Evolutionary conservation across 2,329 filamentous ascomycete genomes (phyloP).

Genomic region (Xylariaceae sp.): DNA sequence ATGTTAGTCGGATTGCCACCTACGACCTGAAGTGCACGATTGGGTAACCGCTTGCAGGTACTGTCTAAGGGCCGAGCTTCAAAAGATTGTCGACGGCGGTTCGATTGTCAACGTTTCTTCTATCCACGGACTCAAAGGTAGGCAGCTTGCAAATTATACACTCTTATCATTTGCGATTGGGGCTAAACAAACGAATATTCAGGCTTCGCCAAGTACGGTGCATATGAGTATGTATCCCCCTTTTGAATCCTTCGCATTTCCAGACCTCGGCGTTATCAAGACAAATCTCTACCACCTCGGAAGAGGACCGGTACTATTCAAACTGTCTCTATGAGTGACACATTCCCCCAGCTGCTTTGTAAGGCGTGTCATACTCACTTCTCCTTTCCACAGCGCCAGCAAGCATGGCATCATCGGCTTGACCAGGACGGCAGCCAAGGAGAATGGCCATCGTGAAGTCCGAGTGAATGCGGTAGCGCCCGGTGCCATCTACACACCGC

Average conservation of each 20-base stretch:
- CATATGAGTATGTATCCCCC: slow-evolving; percentile 31
- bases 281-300: neutral
- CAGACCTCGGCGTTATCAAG: neutral
- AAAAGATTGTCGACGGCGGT: slow-evolving; percentile 43
- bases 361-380: slow-evolving; percentile 11
- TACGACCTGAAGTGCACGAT: neutral
- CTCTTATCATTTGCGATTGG: slow-evolving; percentile 7
- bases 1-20: slow-evolving; percentile 32
- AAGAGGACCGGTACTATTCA: neutral
- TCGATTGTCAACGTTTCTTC: slow-evolving; percentile 56
- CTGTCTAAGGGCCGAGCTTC: slow-evolving; percentile 43
- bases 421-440: slow-evolving; percentile 34
- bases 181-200: slow-evolving; percentile 17
- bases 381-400: slow-evolving; percentile 14
- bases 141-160: slow-evolving; percentile 34
- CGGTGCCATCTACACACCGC: slow-evolving; percentile 45
- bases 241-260: neutral
- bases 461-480: slow-evolving; percentile 45
- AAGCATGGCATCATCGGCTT: slow-evolving; percentile 33
- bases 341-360: neutral
- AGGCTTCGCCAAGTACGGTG: slow-evolving; percentile 39
- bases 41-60: slow-evolving; percentile 29
- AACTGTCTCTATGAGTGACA: neutral
- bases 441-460: slow-evolving; percentile 40
- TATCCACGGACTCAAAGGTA: slow-evolving; percentile 45